phyloP scores from a whole-genome alignment of 305 asterid genomes.

The Fraxinus nigra region DNA sequence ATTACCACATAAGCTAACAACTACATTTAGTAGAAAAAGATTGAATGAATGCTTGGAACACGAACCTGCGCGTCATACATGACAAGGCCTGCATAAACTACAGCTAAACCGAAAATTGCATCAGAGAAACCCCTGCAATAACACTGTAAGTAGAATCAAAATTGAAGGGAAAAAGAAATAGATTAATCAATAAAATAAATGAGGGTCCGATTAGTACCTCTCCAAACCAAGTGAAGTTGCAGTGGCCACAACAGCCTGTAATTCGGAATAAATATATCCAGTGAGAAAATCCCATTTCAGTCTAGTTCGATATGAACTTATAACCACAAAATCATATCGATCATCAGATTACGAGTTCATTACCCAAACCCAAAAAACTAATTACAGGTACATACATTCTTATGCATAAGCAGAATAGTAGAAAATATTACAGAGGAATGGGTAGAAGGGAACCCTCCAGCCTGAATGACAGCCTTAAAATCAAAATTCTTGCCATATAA shows the following conservation, averaged over 20 bases:
- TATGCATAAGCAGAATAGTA: neutral
- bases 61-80: slow-evolving; percentile 97
- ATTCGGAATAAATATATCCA: slow-evolving; percentile 14
- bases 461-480: slow-evolving; percentile 42
- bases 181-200: neutral
- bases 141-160: neutral
- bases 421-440: slow-evolving; percentile 70
- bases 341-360: neutral
- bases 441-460: slow-evolving; percentile 95
- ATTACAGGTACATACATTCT: neutral
- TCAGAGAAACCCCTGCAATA: slow-evolving; percentile 82
- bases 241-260: slow-evolving; percentile 74
- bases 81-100: slow-evolving; percentile 70
- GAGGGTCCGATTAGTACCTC: slow-evolving; percentile 43
- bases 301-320: neutral
- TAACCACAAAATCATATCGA: neutral
- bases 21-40: neutral
- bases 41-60: slow-evolving; percentile 4
- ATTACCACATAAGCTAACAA: neutral
- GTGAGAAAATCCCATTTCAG: slow-evolving; percentile 15
- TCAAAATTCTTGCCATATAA: slow-evolving; percentile 57
- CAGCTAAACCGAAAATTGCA: slow-evolving; percentile 76
- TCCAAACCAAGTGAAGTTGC: slow-evolving; percentile 78
- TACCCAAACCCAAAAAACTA: neutral
- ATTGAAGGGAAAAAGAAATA: neutral